Conservation (phyloP, 805 yeast genomes). For the Yarrowia sp. region DNA sequence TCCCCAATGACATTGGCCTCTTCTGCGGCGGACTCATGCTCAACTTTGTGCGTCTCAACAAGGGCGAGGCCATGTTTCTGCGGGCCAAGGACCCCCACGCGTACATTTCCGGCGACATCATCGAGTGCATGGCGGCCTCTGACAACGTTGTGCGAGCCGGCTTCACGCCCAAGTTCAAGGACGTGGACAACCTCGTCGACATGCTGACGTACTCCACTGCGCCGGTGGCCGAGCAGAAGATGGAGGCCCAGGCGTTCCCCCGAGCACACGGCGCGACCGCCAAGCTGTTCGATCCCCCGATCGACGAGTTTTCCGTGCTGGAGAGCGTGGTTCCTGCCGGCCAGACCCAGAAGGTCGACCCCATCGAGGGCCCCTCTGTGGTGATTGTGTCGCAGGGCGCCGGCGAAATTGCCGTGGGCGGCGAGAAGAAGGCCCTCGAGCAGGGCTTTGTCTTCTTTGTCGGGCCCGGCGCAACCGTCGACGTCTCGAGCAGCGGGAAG, state of each 20-base stretch:
- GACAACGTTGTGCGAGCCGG: slow-evolving; percentile 99
- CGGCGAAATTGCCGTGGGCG: slow-evolving; percentile 52
- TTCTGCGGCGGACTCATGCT: slow-evolving; percentile 93
- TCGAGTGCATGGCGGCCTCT: slow-evolving; percentile 99
- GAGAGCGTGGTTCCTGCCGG: slow-evolving; percentile 63
- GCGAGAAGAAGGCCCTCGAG: slow-evolving; percentile 44
- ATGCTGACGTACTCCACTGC: slow-evolving; percentile 89
- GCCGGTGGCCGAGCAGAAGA: slow-evolving; percentile 89
- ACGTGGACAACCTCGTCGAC: slow-evolving; percentile 80
- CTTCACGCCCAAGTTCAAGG: slow-evolving; percentile 98
- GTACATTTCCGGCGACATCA: slow-evolving; percentile 92
- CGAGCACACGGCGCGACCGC: slow-evolving; percentile 39
- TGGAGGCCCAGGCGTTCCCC: slow-evolving; percentile 60
- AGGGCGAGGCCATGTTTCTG: slow-evolving; percentile 95
- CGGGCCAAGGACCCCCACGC: slow-evolving; percentile 99
- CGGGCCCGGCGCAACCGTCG: slow-evolving; percentile 71
- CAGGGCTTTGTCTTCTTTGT: slow-evolving; percentile 82
- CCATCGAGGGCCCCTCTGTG: slow-evolving; percentile 82
- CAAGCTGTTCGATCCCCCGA: slow-evolving; percentile 85
- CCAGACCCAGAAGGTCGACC: slow-evolving; percentile 55
- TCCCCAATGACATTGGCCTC: slow-evolving; percentile 90
- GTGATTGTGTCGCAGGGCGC: slow-evolving; percentile 78
- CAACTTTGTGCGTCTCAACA: slow-evolving; percentile 75
- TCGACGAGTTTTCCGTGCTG: slow-evolving; percentile 92
- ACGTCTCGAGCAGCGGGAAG: slow-evolving; percentile 42